Base-by-base conservation (phyloP, 2,329 filamentous ascomycete genomes). In the Tolypocladium nubicola region DNA sequence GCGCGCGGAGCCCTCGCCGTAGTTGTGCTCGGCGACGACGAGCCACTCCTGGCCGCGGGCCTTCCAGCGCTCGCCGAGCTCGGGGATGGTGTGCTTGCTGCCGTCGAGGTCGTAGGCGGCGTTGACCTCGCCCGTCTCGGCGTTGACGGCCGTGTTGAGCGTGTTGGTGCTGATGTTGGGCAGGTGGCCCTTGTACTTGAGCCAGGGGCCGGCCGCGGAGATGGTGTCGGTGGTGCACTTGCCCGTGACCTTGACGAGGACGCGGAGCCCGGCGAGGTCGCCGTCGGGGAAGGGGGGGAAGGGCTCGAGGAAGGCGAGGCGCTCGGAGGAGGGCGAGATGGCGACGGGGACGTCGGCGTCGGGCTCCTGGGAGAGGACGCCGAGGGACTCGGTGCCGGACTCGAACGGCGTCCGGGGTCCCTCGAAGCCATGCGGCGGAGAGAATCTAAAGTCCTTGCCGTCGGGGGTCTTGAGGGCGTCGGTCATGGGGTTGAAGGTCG, bases 171-270 rank as follows among this genome's bases (percentile, higher is more conserved):
- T 89, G 73, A 99, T 99, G 79, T 99, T 99, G 72, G 94, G 90
- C 61, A 99, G 84, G 74, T 99, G 94, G 61, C 94, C 94, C 80
- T 97, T 97, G 84, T 97, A 99, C 76, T 97, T 97, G 64, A 99
- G 84, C 93, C 93, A 97, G 19, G 93, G 93, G 7, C 93, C 93
- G 1, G 93, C 93, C 39, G 93, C 93, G 41, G 92, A 97, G 74
- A 99, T 99, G 65, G 94, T 97, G 75, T 99, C 94, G 49, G 94
- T 99, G 58, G 94, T 99, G 80, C 94, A 99, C 77, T 99, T 96
- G 62, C 94, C 94, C 62, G 92, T 88, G 62, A 97, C 88, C 77
- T 97, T 97, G 79, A 96, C 93, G 19, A 99, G 86, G 21, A 99
- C 91, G 55, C 86, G 86, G 53, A 99, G 83, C 35, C 83, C 85